A percentile compares a stretch with the other conserved stretches of the same genome.
These are phyloP conservation scores for Acacia melanoxylon DNA, from an alignment of 306 rosid genomes.

Conservation along the genomic window DNA sequence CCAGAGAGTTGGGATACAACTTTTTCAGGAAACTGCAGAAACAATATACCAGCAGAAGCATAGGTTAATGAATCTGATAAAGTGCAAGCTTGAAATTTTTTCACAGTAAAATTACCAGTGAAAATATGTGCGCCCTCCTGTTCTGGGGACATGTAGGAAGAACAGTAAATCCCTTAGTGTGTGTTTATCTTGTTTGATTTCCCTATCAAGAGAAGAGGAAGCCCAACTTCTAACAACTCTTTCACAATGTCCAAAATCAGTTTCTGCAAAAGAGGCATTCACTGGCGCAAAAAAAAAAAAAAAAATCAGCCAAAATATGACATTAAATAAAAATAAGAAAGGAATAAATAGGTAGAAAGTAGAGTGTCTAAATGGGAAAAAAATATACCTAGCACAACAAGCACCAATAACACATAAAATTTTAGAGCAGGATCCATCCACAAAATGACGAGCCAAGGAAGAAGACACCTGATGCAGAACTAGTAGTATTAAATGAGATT, in stretches of 20 bases:
- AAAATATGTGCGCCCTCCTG: constrained; percentile 94
- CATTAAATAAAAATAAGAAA: neutral
- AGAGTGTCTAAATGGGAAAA: neutral
- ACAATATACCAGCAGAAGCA: constrained; percentile 34
- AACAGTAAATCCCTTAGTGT: constrained; percentile 72
- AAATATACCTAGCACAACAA: constrained; percentile 62
- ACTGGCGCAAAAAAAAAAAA: constrained; percentile 41
- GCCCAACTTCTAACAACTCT: constrained; percentile 78
- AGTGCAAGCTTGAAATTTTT: neutral
- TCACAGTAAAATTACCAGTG: constrained; percentile 61
- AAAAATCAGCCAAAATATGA: constrained; percentile 18
- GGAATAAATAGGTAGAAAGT: neutral
- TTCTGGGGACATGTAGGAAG: constrained; percentile 94
- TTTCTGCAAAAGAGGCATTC: constrained; percentile 39
- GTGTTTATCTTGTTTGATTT: constrained; percentile 66
- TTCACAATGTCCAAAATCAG: constrained; percentile 64
- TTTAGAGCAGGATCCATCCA: constrained; percentile 68
- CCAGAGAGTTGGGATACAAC: constrained; percentile 72
- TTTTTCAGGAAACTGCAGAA: constrained; percentile 74
- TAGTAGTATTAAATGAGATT: neutral
- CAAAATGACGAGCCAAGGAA: constrained; percentile 38
- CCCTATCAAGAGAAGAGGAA: constrained; percentile 54
- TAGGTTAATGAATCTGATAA: constrained; percentile 14
- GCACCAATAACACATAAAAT: constrained; percentile 47
- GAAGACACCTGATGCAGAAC: neutral